Evolutionary conservation across 1,139 yeast genomes (phyloP), one percentile per base, ranked within the genome.

Genomic region (Scheffersomyces quercinus): DNA sequence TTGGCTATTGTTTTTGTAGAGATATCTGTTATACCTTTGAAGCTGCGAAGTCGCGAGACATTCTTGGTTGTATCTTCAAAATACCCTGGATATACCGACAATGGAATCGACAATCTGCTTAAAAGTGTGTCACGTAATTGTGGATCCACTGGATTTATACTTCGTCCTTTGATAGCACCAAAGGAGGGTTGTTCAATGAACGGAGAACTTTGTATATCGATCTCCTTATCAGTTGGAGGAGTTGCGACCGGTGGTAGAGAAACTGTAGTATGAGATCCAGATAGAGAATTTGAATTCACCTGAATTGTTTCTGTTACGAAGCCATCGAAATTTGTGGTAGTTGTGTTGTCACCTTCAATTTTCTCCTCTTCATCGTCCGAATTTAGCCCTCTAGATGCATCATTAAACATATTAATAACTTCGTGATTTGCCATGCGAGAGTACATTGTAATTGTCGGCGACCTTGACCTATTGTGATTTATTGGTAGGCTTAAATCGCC

Each of bases 371-470:
- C 75, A 28, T 65, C 70, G 26, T 67, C 69, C 35, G 65, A 58
- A 26, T 56, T 52, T 24, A 64, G 47, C 28, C 53, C 51, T 2
- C 65, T 63, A 2, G 82, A 68, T 0, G 85, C 86, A 51, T 79
- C 83, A 55, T 85, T 88, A 58, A 88, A 88, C 87, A 90, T 86
- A 16, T 78, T 77, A 47, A 80, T 72, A 0, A 90, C 84, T 53
- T 89, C 97, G 42, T 82, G 81, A 43, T 83, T 78, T 0, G 96
- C 95, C 54, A 83, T 81, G 47, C 81, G 82, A 0, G 97, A 85
- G 59, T 77, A 84, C 59, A 85, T 67, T 0, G 97, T 89, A 54
- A 87, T 77, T 0, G 97, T 89, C 0, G 96, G 96, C 0, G 89
- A 83, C 10, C 68, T 65, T 4, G 79, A 74, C 16, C 64, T 51